A percentile compares a stretch with the other conserved stretches of the same genome.
phyloP scores from a whole-genome alignment of 1,284 basidiomycete species.

The Puccinia triticina region DNA sequence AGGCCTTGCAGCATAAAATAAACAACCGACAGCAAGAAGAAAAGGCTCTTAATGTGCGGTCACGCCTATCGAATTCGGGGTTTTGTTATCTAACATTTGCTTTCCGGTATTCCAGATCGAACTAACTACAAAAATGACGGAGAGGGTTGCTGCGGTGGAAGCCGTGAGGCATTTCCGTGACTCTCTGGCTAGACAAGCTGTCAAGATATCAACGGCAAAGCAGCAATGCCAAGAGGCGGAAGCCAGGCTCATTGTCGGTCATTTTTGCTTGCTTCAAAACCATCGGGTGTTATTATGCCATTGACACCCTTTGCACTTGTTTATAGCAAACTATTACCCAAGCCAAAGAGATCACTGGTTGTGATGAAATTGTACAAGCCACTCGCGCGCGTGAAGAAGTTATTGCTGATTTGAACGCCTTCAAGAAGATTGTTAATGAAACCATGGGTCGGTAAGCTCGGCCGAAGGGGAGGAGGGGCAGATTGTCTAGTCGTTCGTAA shows the following conservation, averaged over 20 bases:
- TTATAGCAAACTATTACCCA: slow-evolving; percentile 15
- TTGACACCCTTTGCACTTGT: background rate
- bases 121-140: slow-evolving; percentile 15
- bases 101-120: background rate
- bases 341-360: slow-evolving; percentile 29
- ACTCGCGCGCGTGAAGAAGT: background rate
- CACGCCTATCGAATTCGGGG: background rate
- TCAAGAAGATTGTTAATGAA: slow-evolving; percentile 1
- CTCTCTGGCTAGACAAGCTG: background rate
- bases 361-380: background rate
- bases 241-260: slow-evolving; percentile 10
- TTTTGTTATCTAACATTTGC: background rate
- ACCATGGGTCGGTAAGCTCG: slow-evolving; percentile 20
- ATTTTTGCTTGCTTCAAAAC: background rate
- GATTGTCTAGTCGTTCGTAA: background rate
- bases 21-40: slow-evolving; percentile 24
- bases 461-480: background rate
- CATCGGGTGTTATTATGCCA: background rate
- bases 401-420: slow-evolving; percentile 20
- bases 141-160: background rate
- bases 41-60: slow-evolving; percentile 13
- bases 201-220: background rate
- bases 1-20: slow-evolving; percentile 7
- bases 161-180: slow-evolving; percentile 27
- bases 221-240: background rate